Evolutionary conservation across 768 basidiomycete genomes (phyloP), one percentile per base, ranked within the genome.

Genomic region (Suillus fuscotomentosus): DNA sequence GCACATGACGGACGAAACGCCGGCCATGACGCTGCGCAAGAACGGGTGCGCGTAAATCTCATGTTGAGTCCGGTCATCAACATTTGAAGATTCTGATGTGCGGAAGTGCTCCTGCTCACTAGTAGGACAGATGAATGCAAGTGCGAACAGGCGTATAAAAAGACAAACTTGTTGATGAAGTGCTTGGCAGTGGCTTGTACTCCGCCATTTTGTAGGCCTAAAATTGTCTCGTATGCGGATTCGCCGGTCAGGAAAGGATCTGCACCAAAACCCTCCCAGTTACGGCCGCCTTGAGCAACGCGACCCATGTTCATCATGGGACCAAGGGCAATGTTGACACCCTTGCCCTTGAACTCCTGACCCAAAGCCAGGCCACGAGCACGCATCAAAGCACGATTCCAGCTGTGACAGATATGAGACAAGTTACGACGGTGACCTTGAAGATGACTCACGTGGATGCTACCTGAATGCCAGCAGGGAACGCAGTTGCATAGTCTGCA

Each of bases 181-280:
- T 93, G 91, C 75, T 94, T 93, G 6, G 90, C 90, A 68, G 88
- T 90, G 0, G 91, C 90, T 71, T 91, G 89, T 0, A 93, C 89
- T 41, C 92, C 92, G 10, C 77, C 81, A 39, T 77, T 70, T 70
- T 95, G 93, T 79, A 94, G 78, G 3, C 93, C 93, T 34, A 89
- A 75, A 56, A 94, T 85, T 0, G 92, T 94, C 74, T 92, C 89
- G 63, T 87, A 90, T 5, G 88, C 84, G 1, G 82, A 80, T 71
- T 90, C 90, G 10, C 94, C 92, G 20, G 86, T 72, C 22, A 95
- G 76, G 77, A 86, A 96, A 0, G 94, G 93, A 73, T 95, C 94
- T 7, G 83, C 91, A 38, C 92, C 92, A 65, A 92, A 93, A 27
- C 92, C 91, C 79, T 95, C 94, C 91, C 92, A 95, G 73, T 94